A percentile compares a stretch with the other conserved stretches of the same genome.
Evolutionary conservation across 2,329 filamentous ascomycete species (phyloP).

Genomic region (Fusarium armeniacum): DNA sequence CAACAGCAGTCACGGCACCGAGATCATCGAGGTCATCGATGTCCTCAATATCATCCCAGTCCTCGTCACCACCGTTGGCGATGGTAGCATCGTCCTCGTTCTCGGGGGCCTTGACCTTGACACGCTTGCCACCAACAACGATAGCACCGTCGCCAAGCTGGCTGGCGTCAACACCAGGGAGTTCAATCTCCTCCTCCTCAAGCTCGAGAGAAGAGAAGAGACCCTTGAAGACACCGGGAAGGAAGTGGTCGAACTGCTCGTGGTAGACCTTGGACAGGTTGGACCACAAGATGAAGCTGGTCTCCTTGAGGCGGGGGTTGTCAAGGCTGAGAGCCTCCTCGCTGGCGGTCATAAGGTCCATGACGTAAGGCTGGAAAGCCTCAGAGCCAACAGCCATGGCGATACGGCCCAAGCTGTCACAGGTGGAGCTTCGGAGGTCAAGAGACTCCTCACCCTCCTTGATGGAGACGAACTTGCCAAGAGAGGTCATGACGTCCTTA

Average conservation of each 20-base stretch:
- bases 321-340: constrained; percentile 91
- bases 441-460: constrained; percentile 93
- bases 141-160: constrained; percentile 82
- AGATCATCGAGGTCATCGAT: constrained; percentile 90
- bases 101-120: constrained; percentile 76
- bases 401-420: constrained; percentile 94
- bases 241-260: constrained; percentile 83
- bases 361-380: constrained; percentile 91
- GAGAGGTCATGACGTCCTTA: constrained; percentile 87
- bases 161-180: constrained; percentile 69
- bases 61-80: constrained; percentile 68
- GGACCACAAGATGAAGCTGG: constrained; percentile 97
- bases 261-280: constrained; percentile 94
- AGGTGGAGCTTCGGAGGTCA: constrained; percentile 88
- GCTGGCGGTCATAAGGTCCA: constrained; percentile 90
- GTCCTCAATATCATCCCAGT: constrained; percentile 76
- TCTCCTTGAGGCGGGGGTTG: constrained; percentile 92
- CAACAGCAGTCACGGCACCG: constrained; percentile 86
- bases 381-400: constrained; percentile 87
- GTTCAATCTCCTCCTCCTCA: constrained; percentile 87
- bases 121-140: constrained; percentile 84
- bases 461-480: constrained; percentile 85
- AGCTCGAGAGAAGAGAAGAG: constrained; percentile 89
- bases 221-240: constrained; percentile 81
- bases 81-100: constrained; percentile 69